phyloP scores from a whole-genome alignment of 192 early-diverging fungal species.

The Mortierella alpina region DNA sequence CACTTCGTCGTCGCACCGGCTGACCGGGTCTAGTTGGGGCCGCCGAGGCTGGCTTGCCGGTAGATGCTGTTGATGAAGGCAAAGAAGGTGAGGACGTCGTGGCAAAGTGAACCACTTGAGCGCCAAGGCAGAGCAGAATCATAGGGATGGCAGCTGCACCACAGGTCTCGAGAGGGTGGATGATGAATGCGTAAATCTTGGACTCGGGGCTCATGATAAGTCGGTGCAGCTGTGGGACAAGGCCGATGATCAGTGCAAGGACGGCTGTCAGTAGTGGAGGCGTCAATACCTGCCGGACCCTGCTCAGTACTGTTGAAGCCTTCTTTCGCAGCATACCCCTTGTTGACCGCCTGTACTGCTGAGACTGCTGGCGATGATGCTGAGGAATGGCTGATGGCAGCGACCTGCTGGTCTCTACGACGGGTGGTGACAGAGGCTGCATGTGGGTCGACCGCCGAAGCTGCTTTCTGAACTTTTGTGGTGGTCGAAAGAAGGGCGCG shows the following conservation, averaged over 20 bases:
- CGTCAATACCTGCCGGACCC: slow-evolving; percentile 61
- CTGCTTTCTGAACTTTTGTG: neutral
- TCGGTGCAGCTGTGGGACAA: slow-evolving; percentile 71
- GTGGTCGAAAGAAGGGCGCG: neutral
- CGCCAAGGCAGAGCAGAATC: slow-evolving; percentile 80
- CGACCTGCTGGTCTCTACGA: neutral
- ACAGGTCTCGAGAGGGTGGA: slow-evolving; percentile 76
- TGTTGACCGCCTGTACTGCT: neutral
- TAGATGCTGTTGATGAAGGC: neutral
- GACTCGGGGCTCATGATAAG: slow-evolving; percentile 69
- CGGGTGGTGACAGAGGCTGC: slow-evolving; percentile 4
- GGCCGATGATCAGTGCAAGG: slow-evolving; percentile 71
- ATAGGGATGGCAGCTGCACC: slow-evolving; percentile 83
- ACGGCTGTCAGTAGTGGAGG: slow-evolving; percentile 80
- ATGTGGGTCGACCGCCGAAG: slow-evolving; percentile 5
- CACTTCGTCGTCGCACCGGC: slow-evolving; percentile 14
- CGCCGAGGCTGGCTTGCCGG: neutral
- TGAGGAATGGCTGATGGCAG: neutral
- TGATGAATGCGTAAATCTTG: slow-evolving; percentile 66
- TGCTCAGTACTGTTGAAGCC: neutral
- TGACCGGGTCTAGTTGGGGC: slow-evolving; percentile 4
- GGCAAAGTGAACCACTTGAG: slow-evolving; percentile 62
- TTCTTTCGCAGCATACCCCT: neutral
- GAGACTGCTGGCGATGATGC: neutral
- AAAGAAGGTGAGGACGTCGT: slow-evolving; percentile 1